These are phyloP conservation scores for Trypanosoma scelopori DNA, from an alignment of 208 protist species.

Conservation along the genomic window DNA sequence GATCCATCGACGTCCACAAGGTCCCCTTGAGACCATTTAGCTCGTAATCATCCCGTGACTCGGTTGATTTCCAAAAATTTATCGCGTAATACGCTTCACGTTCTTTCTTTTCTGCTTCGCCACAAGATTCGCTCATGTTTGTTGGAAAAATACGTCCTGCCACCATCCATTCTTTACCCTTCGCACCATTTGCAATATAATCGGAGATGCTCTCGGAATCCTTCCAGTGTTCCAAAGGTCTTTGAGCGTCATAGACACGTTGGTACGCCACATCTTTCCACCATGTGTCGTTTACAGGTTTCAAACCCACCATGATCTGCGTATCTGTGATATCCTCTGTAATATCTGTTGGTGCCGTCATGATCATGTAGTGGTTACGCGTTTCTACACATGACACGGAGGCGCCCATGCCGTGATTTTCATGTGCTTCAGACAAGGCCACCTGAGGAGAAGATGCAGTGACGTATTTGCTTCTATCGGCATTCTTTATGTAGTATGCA, in stretches of 20 bases:
- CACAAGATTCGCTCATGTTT: conserved; percentile 18
- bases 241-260: conserved; percentile 19
- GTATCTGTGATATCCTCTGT: conserved; percentile 28
- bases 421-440: conserved; percentile 11
- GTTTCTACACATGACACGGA: neutral
- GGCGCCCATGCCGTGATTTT: neutral
- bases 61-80: conserved; percentile 39
- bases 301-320: conserved; percentile 23
- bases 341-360: conserved; percentile 17
- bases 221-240: conserved; percentile 35
- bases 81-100: conserved; percentile 20
- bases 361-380: conserved; percentile 21
- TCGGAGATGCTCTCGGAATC: conserved; percentile 32
- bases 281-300: conserved; percentile 21
- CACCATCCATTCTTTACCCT: conserved; percentile 31
- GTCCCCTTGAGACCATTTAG: conserved; percentile 30
- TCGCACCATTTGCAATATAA: conserved; percentile 27
- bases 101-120: conserved; percentile 26
- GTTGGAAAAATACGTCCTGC: conserved; percentile 16
- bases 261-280: conserved; percentile 28
- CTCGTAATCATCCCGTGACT: conserved; percentile 28
- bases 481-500: conserved; percentile 27
- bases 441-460: conserved; percentile 18
- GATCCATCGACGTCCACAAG: conserved; percentile 25
- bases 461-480: conserved; percentile 24